phyloP scores from a whole-genome alignment of 345 rosid species.

The Cardiospermum halicacabum region DNA sequence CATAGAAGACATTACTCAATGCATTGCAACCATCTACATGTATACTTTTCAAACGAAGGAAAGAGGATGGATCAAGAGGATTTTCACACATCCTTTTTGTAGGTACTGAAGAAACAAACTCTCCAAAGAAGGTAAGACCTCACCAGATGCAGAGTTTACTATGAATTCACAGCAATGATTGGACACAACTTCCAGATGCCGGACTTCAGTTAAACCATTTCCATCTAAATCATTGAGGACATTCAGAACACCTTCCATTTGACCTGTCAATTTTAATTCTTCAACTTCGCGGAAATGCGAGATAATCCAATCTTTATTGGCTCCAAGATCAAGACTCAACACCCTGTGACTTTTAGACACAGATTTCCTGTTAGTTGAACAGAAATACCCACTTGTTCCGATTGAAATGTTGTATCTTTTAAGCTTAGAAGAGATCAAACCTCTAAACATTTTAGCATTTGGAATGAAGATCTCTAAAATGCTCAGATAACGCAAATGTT shows the following conservation, averaged over 20 bases:
- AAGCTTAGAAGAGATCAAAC: slow-evolving; percentile 6
- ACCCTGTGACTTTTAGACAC: not conserved
- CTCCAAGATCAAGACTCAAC: not conserved
- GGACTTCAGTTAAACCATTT: slow-evolving; percentile 10
- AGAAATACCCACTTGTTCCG: too few species aligned
- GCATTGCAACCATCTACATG: not conserved
- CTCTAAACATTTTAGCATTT: not conserved
- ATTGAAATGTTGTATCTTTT: slow-evolving; percentile 13
- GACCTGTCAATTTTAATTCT: slow-evolving; percentile 1
- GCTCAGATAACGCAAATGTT: not conserved
- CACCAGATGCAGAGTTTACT: not conserved
- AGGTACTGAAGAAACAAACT: not conserved
- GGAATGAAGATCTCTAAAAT: slow-evolving; percentile 12
- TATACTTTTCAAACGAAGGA: not conserved
- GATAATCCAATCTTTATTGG: not conserved
- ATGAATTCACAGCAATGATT: not conserved
- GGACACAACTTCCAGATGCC: not conserved
- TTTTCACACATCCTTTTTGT: not conserved
- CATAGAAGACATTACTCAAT: not conserved
- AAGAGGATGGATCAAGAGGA: not conserved
- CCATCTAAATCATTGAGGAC: not conserved
- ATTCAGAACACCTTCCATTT: not conserved
- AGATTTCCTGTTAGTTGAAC: too few species aligned
- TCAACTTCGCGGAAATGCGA: not conserved
- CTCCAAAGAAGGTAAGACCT: slow-evolving; percentile 9